These are phyloP conservation scores for Candida jianshihensis DNA, from an alignment of 805 yeast species.

Conservation along the genomic window DNA sequence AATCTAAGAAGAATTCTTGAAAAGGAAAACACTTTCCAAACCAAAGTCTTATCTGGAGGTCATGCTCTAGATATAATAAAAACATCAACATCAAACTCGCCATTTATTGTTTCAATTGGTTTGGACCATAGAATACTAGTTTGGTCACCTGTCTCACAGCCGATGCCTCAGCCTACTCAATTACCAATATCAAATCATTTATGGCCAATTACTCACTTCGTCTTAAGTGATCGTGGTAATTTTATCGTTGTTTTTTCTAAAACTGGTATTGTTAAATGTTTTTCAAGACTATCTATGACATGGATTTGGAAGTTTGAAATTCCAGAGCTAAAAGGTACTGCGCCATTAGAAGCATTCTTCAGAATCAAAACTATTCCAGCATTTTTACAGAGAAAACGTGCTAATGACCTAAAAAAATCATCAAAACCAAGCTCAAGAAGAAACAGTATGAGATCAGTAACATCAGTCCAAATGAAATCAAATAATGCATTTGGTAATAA, in stretches of 20 bases:
- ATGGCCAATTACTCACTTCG: constrained; percentile 58
- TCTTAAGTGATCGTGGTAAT: constrained; percentile 52
- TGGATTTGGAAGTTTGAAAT: constrained; percentile 48
- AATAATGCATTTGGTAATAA: constrained; percentile 18
- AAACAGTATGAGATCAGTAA: constrained; percentile 22
- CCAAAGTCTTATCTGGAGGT: constrained; percentile 39
- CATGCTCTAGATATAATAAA: constrained; percentile 60
- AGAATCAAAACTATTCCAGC: constrained; percentile 47
- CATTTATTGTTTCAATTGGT: constrained; percentile 65
- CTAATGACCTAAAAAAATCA: constrained; percentile 11
- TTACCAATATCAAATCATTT: constrained; percentile 36
- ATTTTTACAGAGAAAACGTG: constrained; percentile 28
- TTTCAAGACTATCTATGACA: constrained; percentile 46
- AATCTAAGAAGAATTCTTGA: constrained; percentile 8
- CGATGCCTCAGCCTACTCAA: constrained; percentile 38
- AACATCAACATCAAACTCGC: constrained; percentile 49
- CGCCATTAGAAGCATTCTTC: constrained; percentile 53
- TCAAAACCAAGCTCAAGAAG: constrained; percentile 26
- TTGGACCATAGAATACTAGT: constrained; percentile 64
- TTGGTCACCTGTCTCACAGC: constrained; percentile 63
- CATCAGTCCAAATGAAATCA: constrained; percentile 20
- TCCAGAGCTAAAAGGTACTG: constrained; percentile 29
- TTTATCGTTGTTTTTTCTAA: constrained; percentile 48
- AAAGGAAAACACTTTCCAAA: constrained; percentile 21
- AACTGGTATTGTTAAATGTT: constrained; percentile 49